Evolutionary conservation across 306 rosid genomes (phyloP), one percentile per base, ranked within the genome.

Genomic region (Sicyos baderoa): DNA sequence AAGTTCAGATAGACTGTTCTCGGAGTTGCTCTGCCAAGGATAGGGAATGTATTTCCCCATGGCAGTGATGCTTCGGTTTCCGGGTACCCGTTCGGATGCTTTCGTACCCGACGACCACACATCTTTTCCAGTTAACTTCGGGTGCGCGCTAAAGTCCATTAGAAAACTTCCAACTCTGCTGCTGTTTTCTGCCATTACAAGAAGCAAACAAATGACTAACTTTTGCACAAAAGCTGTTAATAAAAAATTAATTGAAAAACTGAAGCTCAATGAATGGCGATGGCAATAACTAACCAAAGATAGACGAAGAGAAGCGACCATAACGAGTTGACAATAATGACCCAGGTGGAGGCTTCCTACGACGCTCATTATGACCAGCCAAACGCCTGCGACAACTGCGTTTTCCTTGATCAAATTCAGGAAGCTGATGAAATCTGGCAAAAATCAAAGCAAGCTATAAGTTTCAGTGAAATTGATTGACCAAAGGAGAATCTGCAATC

Each of bases 351-450:
- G 96, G 96, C 86, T 92, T 92, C 78, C 96, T 92, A 74, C 98
- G 78, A 32, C 98, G 93, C 67, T 92, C 98, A 4, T 92, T 92
- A 73, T 92, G 98, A 68, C 96, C 98, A 45, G 98, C 96, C 51
- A 92, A 76, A 45, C 98, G 95, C 78, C 96, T 78, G 51, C 98
- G 92, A 73, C 98, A 92, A 72, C 98, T 92, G 65, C 98, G 86
- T 76, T 89, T 92, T 48, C 95, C 95, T 85, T 83, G 91, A 80
- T 92, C 98, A 82, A 92, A 92, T 72, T 92, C 98, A 19, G 92
- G 79, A 75, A 92, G 96, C 75, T 75, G 93, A 74, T 92, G 98
- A 81, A 92, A 92, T 65, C 98, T 91, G 95, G 32, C 11, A 52
- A 69, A 69, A 69, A 32, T 60, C 47, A 51, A 69, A 29, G 17